Conservation (phyloP, 176 grass and related monocot genomes). For the Zea mays region DNA sequence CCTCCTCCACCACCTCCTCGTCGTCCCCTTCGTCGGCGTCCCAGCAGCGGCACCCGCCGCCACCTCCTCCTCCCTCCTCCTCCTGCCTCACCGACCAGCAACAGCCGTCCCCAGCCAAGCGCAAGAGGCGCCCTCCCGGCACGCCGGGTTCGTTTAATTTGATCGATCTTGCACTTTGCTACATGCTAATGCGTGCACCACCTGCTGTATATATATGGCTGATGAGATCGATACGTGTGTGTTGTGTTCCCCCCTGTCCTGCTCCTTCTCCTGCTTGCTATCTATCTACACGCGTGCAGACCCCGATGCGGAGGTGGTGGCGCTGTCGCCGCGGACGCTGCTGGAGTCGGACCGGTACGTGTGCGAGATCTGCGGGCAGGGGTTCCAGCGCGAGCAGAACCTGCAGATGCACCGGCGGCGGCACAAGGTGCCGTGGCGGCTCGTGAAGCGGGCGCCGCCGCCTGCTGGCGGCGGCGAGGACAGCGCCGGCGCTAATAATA, state of each 20-base stretch:
- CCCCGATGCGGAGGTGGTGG: constrained; percentile 88
- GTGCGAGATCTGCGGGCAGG: constrained; percentile 92
- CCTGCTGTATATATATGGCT: too few relatives aligned
- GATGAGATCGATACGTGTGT: too few relatives aligned
- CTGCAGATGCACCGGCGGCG: constrained; percentile 93
- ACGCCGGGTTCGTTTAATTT: constrained; percentile 52
- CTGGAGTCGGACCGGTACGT: constrained; percentile 90
- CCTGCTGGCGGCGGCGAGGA: constrained; percentile 20
- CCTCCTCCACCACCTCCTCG: constrained; percentile 45
- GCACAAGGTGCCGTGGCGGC: constrained; percentile 88
- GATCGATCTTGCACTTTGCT: neutral
- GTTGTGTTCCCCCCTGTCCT: too few relatives aligned
- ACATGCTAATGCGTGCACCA: too few relatives aligned
- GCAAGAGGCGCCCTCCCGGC: constrained; percentile 72
- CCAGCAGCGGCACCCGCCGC: constrained; percentile 5
- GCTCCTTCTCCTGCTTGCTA: too few relatives aligned
- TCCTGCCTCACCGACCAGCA: constrained; percentile 37
- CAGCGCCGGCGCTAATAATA: neutral
- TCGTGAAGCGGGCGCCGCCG: constrained; percentile 52
- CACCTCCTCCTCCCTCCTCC: neutral
- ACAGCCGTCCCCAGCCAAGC: constrained; percentile 58
- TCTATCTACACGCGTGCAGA: too few relatives aligned
- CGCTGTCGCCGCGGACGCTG: constrained; percentile 77
- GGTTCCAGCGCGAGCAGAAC: constrained; percentile 92
- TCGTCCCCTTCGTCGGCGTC: constrained; percentile 39